phyloP scores from a whole-genome alignment of 1,284 basidiomycete species.

The Leccinum pallidistipes region DNA sequence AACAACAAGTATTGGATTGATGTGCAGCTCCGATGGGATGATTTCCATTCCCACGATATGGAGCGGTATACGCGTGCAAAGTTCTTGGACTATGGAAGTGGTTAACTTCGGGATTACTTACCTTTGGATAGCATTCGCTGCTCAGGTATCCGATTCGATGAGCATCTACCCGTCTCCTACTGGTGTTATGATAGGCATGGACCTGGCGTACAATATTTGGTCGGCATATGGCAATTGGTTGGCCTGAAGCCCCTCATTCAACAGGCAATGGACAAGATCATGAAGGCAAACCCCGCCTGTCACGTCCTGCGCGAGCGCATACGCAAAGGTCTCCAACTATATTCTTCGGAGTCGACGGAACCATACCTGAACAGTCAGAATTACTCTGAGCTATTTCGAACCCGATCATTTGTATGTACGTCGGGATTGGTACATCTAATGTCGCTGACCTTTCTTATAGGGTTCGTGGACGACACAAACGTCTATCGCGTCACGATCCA shows the following conservation, averaged over 20 bases:
- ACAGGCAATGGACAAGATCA: constrained; percentile 99
- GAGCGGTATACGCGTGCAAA: constrained; percentile 97
- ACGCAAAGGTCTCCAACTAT: constrained; percentile 96
- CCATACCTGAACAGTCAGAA: constrained; percentile 98
- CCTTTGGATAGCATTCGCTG: constrained; percentile 5
- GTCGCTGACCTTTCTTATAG: constrained; percentile 34
- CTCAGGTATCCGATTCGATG: constrained; percentile 88
- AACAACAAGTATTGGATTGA: constrained; percentile 99
- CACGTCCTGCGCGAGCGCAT: constrained; percentile 99
- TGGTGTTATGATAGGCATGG: constrained; percentile 98
- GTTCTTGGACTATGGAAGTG: constrained; percentile 89
- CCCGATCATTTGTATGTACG: constrained; percentile 88
- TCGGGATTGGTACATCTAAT: constrained; percentile 1
- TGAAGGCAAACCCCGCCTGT: constrained; percentile 94
- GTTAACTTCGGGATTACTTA: not conserved
- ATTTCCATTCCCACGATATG: constrained; percentile 98
- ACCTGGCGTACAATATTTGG: constrained; percentile 97
- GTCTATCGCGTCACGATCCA: too few relatives aligned
- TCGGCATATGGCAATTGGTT: constrained; percentile 99
- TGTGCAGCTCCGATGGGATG: constrained; percentile 97
- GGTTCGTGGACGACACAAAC: constrained; percentile 98
- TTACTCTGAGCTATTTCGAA: constrained; percentile 99
- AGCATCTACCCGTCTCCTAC: constrained; percentile 99
- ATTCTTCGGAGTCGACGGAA: constrained; percentile 99
- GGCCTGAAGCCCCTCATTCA: constrained; percentile 97